Evolutionary conservation across 2,329 filamentous ascomycete genomes (phyloP).

Genomic region (Fusarium ramigenum): DNA sequence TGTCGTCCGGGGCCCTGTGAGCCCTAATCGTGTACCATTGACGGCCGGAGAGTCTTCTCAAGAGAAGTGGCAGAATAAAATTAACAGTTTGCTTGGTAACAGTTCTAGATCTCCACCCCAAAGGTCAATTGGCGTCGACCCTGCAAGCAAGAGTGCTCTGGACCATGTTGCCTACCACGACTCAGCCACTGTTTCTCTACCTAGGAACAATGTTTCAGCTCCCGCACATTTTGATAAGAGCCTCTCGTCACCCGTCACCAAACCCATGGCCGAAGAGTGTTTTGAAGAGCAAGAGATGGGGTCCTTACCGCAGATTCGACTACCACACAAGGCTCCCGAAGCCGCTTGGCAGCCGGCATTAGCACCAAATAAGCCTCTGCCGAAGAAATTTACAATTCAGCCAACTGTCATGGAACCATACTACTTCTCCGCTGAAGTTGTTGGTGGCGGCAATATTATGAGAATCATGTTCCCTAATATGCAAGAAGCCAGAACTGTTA

Average conservation of each 20-base stretch:
- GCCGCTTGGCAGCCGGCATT: conserved; percentile 70
- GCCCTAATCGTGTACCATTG: conserved; percentile 34
- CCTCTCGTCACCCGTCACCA: conserved; percentile 62
- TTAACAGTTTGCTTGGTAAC: conserved; percentile 77
- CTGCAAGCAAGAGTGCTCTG: conserved; percentile 72
- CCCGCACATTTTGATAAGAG: conserved; percentile 47
- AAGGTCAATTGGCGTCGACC: conserved; percentile 70
- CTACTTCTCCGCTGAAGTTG: conserved; percentile 47
- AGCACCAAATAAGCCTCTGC: conserved; percentile 63
- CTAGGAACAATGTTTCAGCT: conserved; percentile 36
- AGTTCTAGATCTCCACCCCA: conserved; percentile 69
- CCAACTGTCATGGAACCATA: conserved; percentile 48
- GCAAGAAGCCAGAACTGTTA: conserved; percentile 50
- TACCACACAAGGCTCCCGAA: conserved; percentile 71
- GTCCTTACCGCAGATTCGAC: conserved; percentile 74
- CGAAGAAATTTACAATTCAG: conserved; percentile 59
- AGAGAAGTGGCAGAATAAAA: conserved; percentile 79
- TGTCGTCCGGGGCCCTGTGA: conserved; percentile 34
- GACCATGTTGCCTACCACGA: conserved; percentile 62
- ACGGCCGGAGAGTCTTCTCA: conserved; percentile 50
- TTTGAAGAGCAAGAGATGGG: conserved; percentile 86
- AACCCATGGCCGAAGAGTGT: conserved; percentile 79
- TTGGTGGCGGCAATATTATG: conserved; percentile 49
- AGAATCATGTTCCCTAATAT: conserved; percentile 56
- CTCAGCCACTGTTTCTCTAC: conserved; percentile 77